Evolutionary conservation across 169 alveolate species (phyloP).

Genomic region (Plasmodium inui): DNA sequence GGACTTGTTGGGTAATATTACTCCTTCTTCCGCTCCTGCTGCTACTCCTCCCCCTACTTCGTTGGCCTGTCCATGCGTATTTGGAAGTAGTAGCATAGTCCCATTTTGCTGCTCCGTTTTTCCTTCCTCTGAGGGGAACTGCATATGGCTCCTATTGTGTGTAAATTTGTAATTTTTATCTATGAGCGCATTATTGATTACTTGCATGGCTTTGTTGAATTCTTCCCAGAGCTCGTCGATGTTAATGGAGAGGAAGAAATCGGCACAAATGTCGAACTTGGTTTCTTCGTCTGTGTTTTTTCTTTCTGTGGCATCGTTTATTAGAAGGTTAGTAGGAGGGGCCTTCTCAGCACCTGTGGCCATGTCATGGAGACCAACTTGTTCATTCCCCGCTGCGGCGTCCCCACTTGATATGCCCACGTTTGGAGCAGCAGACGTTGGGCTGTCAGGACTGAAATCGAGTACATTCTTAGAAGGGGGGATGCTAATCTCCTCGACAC

Average conservation of each 20-base stretch:
- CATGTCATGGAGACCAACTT: not conserved
- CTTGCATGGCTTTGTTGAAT: constrained; percentile 74
- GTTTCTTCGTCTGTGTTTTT: constrained; percentile 37
- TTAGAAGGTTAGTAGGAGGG: not conserved
- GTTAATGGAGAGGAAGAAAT: constrained; percentile 53
- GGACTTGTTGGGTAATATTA: not conserved
- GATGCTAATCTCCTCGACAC: not conserved
- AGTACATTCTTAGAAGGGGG: not conserved
- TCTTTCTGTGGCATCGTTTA: not conserved
- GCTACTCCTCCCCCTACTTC: too few species aligned
- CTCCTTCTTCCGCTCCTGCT: not conserved
- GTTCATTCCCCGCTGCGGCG: not conserved
- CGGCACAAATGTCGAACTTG: constrained; percentile 68
- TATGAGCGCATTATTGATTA: constrained; percentile 48
- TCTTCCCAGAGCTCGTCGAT: constrained; percentile 67
- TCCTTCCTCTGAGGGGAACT: not conserved
- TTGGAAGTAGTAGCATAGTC: not conserved
- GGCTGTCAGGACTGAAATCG: not conserved
- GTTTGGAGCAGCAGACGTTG: not conserved
- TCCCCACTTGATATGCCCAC: not conserved
- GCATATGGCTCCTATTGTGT: not conserved
- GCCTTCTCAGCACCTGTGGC: not conserved
- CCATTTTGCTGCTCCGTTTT: not conserved
- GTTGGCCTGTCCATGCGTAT: not conserved
- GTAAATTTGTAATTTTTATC: constrained; percentile 58